Evolutionary conservation across 2,329 filamentous ascomycete species (phyloP), one percentile per base, ranked within the genome.

Genomic region (Colletotrichum musae): DNA sequence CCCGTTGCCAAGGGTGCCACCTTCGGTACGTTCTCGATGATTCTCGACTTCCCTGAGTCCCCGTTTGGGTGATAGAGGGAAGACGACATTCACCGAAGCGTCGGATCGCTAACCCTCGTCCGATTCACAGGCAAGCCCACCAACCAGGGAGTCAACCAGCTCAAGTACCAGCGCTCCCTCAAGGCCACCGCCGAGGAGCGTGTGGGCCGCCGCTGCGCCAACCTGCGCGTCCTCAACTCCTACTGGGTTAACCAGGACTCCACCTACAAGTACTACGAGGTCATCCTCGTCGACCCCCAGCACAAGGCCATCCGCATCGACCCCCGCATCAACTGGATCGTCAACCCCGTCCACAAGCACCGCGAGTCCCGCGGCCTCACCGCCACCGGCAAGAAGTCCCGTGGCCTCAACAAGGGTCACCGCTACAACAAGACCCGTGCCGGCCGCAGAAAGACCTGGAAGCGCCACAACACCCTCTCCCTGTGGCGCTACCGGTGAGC

Each of bases 221-320:
- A 99, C 89, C 88, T 99, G 85, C 94, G 96, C 83, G 96, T 99
- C 82, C 93, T 99, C 82, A 99, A 99, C 93, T 98, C 95, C 74
- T 99, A 99, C 95, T 99, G 97, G 97, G 94, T 99, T 90, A 99
- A 99, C 93, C 94, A 98, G 91, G 96, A 99, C 90, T 98, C 95
- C 72, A 99, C 96, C 87, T 99, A 98, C 94, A 99, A 99, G 91
- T 99, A 99, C 93, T 99, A 91, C 90, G 96, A 99, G 89, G 92
- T 98, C 86, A 98, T 99, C 89, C 94, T 98, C 82, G 95, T 99
- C 83, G 96, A 99, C 89, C 96, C 96, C 84, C 93, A 97, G 89
- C 96, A 99, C 94, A 98, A 98, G 92, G 96, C 96, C 82, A 99
- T 99, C 91, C 96, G 96, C 86, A 94, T 93, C 83, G 96, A 99